These are phyloP conservation scores for Hibiscus mutabilis DNA, from an alignment of 345 rosid genomes.

Conservation along the genomic window DNA sequence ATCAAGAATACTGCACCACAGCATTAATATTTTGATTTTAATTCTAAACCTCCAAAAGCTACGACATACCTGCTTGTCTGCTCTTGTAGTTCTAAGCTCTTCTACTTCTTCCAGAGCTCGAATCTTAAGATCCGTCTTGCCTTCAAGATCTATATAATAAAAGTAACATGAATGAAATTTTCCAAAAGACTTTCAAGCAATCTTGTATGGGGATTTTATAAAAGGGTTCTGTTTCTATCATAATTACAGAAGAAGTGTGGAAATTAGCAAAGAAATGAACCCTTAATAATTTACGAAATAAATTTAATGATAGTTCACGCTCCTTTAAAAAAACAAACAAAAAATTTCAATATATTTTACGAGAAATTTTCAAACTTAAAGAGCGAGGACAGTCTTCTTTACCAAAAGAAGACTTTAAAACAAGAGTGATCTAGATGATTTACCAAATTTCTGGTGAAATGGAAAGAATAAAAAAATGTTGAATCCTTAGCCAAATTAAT, in stretches of 20 bases:
- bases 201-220: neutral
- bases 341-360: neutral
- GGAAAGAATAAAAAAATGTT: neutral
- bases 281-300: neutral
- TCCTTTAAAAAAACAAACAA: neutral
- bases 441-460: neutral
- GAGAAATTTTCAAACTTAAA: neutral
- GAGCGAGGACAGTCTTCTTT: neutral
- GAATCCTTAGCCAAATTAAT: neutral
- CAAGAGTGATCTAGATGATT: neutral
- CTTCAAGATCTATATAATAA: constrained; percentile 66
- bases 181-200: neutral
- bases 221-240: neutral
- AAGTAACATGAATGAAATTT: constrained; percentile 1
- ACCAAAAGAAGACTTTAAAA: neutral
- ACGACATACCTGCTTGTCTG: constrained; percentile 75
- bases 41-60: neutral
- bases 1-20: neutral
- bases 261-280: neutral
- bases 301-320: neutral
- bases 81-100: constrained; percentile 87
- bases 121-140: constrained; percentile 86
- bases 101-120: constrained; percentile 86
- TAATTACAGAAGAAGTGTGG: neutral
- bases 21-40: neutral